Evolutionary conservation across 768 basidiomycete species (phyloP).

Genomic region (Cyathus striatus): DNA sequence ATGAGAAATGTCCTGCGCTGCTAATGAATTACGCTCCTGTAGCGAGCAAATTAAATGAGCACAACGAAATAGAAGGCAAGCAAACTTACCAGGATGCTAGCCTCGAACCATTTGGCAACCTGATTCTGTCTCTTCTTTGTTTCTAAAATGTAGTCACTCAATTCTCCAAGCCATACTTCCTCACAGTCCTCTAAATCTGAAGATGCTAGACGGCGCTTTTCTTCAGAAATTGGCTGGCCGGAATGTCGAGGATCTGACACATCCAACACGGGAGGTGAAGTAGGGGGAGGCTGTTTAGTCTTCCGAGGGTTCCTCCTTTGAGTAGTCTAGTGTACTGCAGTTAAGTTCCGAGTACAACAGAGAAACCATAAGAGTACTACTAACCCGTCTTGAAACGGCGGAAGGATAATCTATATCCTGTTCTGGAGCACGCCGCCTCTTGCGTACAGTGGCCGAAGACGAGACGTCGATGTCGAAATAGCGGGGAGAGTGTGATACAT

Average conservation of each 20-base stretch:
- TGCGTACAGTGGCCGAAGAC: no score
- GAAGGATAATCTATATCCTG: no score
- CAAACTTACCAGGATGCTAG: constrained; percentile 52
- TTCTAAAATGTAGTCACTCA: constrained; percentile 64
- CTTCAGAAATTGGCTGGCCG: constrained; percentile 24
- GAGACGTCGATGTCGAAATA: no score
- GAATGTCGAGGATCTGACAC: constrained; percentile 16
- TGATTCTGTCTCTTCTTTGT: constrained; percentile 71
- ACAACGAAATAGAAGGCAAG: constrained; percentile 1
- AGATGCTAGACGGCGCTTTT: constrained; percentile 48
- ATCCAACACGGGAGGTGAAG: constrained; percentile 19
- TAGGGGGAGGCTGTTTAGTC: constrained; percentile 22
- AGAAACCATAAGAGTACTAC: no score
- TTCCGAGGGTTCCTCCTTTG: no score
- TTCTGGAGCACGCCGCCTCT: no score
- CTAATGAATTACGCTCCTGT: constrained; percentile 66
- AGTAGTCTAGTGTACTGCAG: no score
- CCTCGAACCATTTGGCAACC: constrained; percentile 70
- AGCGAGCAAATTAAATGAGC: constrained; percentile 6
- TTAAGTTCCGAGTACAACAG: no score
- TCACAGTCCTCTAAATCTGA: constrained; percentile 82
- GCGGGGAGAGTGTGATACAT: no score
- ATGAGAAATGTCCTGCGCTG: constrained; percentile 55
- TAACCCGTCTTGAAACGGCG: no score
- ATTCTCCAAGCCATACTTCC: constrained; percentile 70